Evolutionary conservation across 495 filamentous ascomycete species (phyloP).

Genomic region (Penicillium herquei): DNA sequence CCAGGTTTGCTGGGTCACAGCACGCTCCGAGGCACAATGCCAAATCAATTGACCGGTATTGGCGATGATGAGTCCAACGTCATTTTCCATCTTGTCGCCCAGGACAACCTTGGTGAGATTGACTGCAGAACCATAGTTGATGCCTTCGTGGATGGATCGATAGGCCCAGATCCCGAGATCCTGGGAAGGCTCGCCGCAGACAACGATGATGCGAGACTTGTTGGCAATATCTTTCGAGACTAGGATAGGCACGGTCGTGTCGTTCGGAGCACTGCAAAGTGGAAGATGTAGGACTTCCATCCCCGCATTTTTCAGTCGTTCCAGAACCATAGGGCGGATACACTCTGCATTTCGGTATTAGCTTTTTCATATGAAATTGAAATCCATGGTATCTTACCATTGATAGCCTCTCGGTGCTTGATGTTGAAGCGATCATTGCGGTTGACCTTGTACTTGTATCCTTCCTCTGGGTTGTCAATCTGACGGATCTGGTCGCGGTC

Average conservation of each 20-base stretch:
- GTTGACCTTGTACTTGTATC: slow-evolving; percentile 70
- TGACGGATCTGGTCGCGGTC: slow-evolving; percentile 68
- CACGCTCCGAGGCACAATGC: slow-evolving; percentile 54
- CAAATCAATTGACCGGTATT: slow-evolving; percentile 72
- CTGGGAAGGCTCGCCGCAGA: slow-evolving; percentile 68
- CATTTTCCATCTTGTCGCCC: slow-evolving; percentile 1
- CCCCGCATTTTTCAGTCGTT: slow-evolving; percentile 58
- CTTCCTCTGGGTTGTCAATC: slow-evolving; percentile 60
- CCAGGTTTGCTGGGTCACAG: slow-evolving; percentile 56
- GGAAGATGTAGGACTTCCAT: slow-evolving; percentile 60
- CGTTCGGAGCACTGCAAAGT: slow-evolving; percentile 34
- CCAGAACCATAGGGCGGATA: slow-evolving; percentile 55
- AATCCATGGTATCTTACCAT: slow-evolving; percentile 43
- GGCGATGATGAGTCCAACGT: slow-evolving; percentile 58
- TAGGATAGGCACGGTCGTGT: slow-evolving; percentile 69
- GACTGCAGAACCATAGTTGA: slow-evolving; percentile 65
- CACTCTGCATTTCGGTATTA: slow-evolving; percentile 47
- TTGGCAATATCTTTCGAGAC: slow-evolving; percentile 52
- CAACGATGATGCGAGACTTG: slow-evolving; percentile 67
- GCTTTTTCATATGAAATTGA: not conserved
- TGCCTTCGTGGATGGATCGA: slow-evolving; percentile 57
- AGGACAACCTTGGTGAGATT: slow-evolving; percentile 56
- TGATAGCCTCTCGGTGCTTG: slow-evolving; percentile 65
- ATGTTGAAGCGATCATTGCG: slow-evolving; percentile 71
- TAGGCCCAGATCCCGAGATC: slow-evolving; percentile 75